Percentiles rank a stretch among this genome's conserved stretches.
phyloP scores from a whole-genome alignment of 768 basidiomycete species.

The Panaeolus cyanescens region DNA sequence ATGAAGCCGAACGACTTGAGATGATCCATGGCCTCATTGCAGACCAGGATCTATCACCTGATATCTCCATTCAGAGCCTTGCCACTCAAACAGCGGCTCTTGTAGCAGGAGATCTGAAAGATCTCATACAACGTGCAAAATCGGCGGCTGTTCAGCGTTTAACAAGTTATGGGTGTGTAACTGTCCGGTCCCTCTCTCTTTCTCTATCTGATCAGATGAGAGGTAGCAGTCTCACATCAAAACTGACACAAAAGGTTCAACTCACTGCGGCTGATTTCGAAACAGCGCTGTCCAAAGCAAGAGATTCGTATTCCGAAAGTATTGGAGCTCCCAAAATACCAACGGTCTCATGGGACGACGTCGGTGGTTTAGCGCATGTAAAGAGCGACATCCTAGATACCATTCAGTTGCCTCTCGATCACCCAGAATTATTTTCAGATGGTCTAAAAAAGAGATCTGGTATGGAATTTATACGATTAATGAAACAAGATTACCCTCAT shows the following conservation, averaged over 20 bases:
- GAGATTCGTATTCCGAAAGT: slow-evolving; percentile 82
- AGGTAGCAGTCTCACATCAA: slow-evolving; percentile 27
- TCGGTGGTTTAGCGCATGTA: slow-evolving; percentile 86
- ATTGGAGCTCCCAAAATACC: slow-evolving; percentile 99
- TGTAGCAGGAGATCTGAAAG: slow-evolving; percentile 76
- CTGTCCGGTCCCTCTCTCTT: background rate
- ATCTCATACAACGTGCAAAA: slow-evolving; percentile 64
- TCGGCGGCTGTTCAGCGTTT: slow-evolving; percentile 56
- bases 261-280: slow-evolving; percentile 70
- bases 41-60: slow-evolving; percentile 55
- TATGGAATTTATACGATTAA: slow-evolving; percentile 27
- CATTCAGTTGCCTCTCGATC: slow-evolving; percentile 87
- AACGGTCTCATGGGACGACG: slow-evolving; percentile 94
- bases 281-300: slow-evolving; percentile 66
- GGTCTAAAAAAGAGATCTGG: slow-evolving; percentile 97
- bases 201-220: background rate
- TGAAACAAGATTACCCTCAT: background rate
- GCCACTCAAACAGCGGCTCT: slow-evolving; percentile 92
- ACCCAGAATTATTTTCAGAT: slow-evolving; percentile 86
- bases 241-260: slow-evolving; percentile 37
- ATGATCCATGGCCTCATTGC: slow-evolving; percentile 54
- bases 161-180: slow-evolving; percentile 33
- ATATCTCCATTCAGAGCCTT: slow-evolving; percentile 72
- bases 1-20: slow-evolving; percentile 68
- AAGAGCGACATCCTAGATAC: slow-evolving; percentile 96